Evolutionary conservation across 371 early-diverging fungal species (phyloP).

Genomic region (Mortierella sp.): DNA sequence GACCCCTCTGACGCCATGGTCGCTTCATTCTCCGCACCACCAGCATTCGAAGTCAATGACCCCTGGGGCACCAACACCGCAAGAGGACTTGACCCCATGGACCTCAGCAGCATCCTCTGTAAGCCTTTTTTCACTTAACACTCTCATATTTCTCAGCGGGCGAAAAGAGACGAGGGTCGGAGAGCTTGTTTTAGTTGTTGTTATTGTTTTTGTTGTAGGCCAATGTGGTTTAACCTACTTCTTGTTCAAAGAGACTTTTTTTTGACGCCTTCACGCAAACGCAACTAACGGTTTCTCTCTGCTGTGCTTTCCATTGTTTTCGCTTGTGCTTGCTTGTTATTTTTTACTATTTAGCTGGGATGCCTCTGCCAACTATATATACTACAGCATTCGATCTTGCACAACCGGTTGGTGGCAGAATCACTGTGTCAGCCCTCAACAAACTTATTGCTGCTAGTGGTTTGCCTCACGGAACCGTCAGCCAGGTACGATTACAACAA

Average conservation of each 20-base stretch:
- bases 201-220: background rate
- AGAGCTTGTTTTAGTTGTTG: background rate
- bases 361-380: constrained; percentile 70
- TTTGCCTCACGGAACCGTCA: constrained; percentile 63
- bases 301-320: background rate
- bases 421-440: constrained; percentile 67
- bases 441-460: constrained; percentile 67
- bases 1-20: constrained; percentile 49
- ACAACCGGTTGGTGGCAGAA: constrained; percentile 64
- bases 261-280: background rate
- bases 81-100: constrained; percentile 33
- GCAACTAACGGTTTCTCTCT: constrained; percentile 1
- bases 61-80: constrained; percentile 52
- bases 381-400: constrained; percentile 70
- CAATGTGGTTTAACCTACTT: background rate
- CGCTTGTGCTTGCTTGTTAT: background rate
- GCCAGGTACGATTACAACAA: constrained; percentile 61
- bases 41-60: constrained; percentile 56
- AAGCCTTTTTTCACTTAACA: constrained; percentile 4
- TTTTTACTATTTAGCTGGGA: constrained; percentile 60
- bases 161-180: background rate
- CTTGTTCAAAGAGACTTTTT: background rate
- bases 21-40: constrained; percentile 47
- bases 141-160: background rate
- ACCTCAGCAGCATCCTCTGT: constrained; percentile 53